Evolutionary conservation across 129 eudicot species (phyloP), one percentile per base, ranked within the genome.

Genomic region (Helianthus tuberosus): DNA sequence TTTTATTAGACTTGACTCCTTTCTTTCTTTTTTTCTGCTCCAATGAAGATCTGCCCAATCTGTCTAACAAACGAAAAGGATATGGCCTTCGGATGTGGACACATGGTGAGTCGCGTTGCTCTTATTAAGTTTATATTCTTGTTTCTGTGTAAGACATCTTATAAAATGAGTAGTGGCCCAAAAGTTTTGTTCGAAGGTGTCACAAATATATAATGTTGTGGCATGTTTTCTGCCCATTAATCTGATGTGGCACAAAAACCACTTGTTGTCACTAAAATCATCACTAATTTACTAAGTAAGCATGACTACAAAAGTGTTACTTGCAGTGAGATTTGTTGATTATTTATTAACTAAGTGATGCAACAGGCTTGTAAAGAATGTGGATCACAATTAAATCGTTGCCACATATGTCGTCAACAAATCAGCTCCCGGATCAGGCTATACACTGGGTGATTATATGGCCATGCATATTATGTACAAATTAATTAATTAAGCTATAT

Each of bases 71-170:
- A 90, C 38, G 87, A 72, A 27, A 90, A 87, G 81, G 89, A 87
- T 73, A 75, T 85, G 87, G 96, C 96, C 63, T 87, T 90, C 47
- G 81, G 83, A 47, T 90, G 96, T 55, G 96, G 96, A 64, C 96
- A 90, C 83, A 71, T 87, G 96, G 96, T 90, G 76, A 84, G 89
- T 50, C 49, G 27, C 46, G 16, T 39, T 50, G 27, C 43, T 48
- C 11, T 52, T 49, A 39, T 62, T 71, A 51, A 53, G 43, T 68
- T 62, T 23, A 9, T 36, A 55, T 55, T 71, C 48, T 13, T 20
- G 43, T 55, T 36, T 69, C 3, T 62, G 13, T 43, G 8, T 51
- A 27, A 8, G 25, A 11, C 57, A 38, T 17, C 4, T 12, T 17
- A 8, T 15, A 38, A 11, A 39, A 11, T 32, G 17, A 72, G 16